phyloP scores from a whole-genome alignment of 106 monocot genomes.

The Dactylorhiza incarnata region DNA sequence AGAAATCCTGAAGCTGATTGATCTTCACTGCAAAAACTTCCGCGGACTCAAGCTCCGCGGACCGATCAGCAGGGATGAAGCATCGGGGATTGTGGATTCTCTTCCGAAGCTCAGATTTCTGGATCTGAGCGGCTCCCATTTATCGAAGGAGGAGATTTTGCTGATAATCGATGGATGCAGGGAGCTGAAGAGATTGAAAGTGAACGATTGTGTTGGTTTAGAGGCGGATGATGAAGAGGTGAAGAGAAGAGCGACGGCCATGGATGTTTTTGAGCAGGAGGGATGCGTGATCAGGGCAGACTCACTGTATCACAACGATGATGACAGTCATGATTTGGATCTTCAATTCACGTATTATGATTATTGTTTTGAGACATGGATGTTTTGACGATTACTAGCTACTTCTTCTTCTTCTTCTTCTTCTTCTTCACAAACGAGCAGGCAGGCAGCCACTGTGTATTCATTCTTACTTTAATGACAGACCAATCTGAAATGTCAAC shows the following conservation, averaged over 20 bases:
- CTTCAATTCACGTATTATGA: neutral
- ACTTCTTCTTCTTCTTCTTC: no score
- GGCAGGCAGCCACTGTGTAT: no score
- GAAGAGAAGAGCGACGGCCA: neutral
- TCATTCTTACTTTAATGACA: no score
- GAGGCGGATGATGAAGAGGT: slow-evolving; percentile 9
- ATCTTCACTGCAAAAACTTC: slow-evolving; percentile 12
- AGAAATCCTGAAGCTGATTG: neutral
- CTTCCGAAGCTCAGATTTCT: slow-evolving; percentile 3
- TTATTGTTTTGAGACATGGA: neutral
- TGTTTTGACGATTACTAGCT: no score
- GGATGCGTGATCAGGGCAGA: neutral
- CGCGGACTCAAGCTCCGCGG: slow-evolving; percentile 3
- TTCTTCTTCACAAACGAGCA: no score
- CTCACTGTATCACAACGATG: neutral
- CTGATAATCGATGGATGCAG: slow-evolving; percentile 12
- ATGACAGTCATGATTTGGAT: neutral
- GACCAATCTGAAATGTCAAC: no score
- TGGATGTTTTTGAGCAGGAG: slow-evolving; percentile 1
- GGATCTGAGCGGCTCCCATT: slow-evolving; percentile 10
- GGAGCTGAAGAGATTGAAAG: slow-evolving; percentile 11
- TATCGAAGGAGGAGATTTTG: slow-evolving; percentile 13
- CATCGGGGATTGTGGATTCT: slow-evolving; percentile 1
- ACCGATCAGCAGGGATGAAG: slow-evolving; percentile 1
- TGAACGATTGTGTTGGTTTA: slow-evolving; percentile 7